Evolutionary conservation across 768 basidiomycete genomes (phyloP), one percentile per base, ranked within the genome.

Genomic region (Clitopilus passeckerianus): DNA sequence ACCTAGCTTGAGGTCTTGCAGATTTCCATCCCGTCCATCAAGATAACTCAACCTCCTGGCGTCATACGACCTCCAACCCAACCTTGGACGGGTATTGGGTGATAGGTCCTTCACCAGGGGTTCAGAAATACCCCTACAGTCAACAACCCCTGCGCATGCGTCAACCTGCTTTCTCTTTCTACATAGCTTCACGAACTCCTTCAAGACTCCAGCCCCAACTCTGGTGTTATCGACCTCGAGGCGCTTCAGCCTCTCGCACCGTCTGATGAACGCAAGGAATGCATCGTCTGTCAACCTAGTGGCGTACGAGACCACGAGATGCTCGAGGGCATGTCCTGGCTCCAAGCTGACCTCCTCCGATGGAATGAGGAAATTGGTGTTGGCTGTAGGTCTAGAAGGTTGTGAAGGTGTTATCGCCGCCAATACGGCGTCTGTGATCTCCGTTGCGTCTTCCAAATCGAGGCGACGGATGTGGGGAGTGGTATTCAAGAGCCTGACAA

Each of bases 391-490:
- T 12, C 37, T 41, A 5, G 46, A 5, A 50, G 46, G 46, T 50
- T 50, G 6, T 3, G 46, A 50, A 5, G 86, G 89, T 0, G 89
- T 90, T 34, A 97, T 75, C 0, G 77, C 75, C 18, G 76, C 74
- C 23, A 96, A 70, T n/a, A 94, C 80, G 1, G 77, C 73, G 69
- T 96, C 93, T 0, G 84, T 88, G 57, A 95, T 83, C 16, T 86
- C 81, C 12, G 72, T 70, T 6, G 91, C 91, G 63, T 93, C 90
- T 67, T 96, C 95, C n/a, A 97, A 75, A 69, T 97, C 95, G 41
- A 96, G 73, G 50, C 83, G 84, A 57, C 86, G 80, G 53, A 97
- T 85, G 61, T 78, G 70, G 1, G 90, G 90, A 1, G 86, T 87
- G 14, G 87, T 88, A 50, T 72, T 73, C 34, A 97, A 73, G 20